Conservation (phyloP, 768 basidiomycete species). For the Boletus edulis region DNA sequence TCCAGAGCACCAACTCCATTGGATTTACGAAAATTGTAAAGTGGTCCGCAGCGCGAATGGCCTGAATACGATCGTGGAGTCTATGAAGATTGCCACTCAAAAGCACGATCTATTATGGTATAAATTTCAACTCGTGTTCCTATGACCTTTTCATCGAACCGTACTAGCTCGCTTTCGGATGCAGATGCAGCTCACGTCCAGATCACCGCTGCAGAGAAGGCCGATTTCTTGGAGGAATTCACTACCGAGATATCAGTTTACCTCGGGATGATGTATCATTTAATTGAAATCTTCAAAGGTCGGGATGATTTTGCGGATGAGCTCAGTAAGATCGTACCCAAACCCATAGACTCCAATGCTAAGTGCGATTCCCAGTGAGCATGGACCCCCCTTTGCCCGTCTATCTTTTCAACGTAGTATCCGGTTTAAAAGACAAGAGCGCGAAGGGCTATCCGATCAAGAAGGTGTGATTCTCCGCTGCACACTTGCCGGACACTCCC, state of each 20-base stretch:
- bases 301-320: conserved; percentile 96
- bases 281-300: conserved; percentile 90
- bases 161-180: conserved; percentile 69
- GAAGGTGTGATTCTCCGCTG: conserved; percentile 54
- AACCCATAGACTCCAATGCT: background rate
- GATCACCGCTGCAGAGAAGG: conserved; percentile 66
- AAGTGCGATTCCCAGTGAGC: conserved; percentile 63
- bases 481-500: background rate
- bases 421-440: conserved; percentile 86
- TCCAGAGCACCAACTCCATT: conserved; percentile 92
- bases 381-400: conserved; percentile 93
- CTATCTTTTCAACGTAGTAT: conserved; percentile 88
- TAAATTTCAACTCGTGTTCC: conserved; percentile 4
- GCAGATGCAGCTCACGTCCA: conserved; percentile 69
- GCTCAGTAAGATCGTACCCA: conserved; percentile 63
- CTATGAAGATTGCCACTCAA: conserved; percentile 84
- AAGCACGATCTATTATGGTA: conserved; percentile 86
- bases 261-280: conserved; percentile 91
- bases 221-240: conserved; percentile 84
- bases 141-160: conserved; percentile 1
- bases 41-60: conserved; percentile 83
- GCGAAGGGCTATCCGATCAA: conserved; percentile 97
- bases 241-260: conserved; percentile 92
- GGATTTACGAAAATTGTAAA: conserved; percentile 94
- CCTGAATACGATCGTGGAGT: conserved; percentile 76